Base-by-base conservation (phyloP, 306 rosid genomes). In the Betula pendula region DNA sequence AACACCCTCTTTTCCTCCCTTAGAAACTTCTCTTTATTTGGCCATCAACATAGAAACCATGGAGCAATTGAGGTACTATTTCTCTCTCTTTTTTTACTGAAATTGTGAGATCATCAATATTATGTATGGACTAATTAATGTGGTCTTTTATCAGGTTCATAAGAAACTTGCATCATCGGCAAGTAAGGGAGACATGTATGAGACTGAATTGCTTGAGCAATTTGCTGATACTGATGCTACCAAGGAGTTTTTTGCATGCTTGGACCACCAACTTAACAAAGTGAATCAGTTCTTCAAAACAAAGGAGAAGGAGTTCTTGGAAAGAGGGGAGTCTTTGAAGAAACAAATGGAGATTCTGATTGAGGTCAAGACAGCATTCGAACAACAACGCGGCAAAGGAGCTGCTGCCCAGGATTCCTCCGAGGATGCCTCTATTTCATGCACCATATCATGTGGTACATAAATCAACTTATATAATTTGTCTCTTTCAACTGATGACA, bases 261-360 rank as follows among this genome's bases (percentile, higher is more conserved):
- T 96, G 45, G 99, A 96, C 78, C 87, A 78, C 43, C 97, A 96
- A 72, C 98, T 96, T 9, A 92, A 91, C 84, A 91, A 89, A 82
- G 99, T 96, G 78, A 96, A 96, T 24, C 88, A 84, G 68, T 96
- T 96, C 63, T 96, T 84, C 85, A 90, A 84, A 81, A 75, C 73
- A 6, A 96, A 90, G 81, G 99, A 96, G 82, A 79, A 78, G 7
- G 99, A 96, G 82, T 96, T 91, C 81, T n/a, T 89, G 79, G 96
- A 86, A 12, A 88, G 98, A 86, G 99, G 98, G 3, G 98, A 92
- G 43, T 87, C 91, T 49, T 75, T 92, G 89, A 89, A 78, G 78
- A 89, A 92, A 66, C 99, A 96, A 80, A 81, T 92, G 88, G 96
- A 88, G 77, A 88, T 96, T 73, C 97, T 96, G 67, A 71, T 81